Evolutionary conservation across 768 basidiomycete species (phyloP).

Genomic region (Macrolepiota albuminosa): DNA sequence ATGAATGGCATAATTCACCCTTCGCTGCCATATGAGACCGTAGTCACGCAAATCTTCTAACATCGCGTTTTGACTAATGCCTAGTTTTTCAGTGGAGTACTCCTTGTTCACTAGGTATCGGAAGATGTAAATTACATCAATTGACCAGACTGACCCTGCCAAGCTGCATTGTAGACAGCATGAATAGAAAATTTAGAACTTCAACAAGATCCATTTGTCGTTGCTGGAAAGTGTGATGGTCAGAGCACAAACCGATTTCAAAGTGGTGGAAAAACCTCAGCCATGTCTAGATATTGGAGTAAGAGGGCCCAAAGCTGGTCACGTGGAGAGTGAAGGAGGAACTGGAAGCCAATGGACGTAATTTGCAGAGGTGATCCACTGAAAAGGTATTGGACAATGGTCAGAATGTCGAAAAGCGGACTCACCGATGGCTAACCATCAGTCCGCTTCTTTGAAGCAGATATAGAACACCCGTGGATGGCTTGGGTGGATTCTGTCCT

Average conservation of each 20-base stretch:
- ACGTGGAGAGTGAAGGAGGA: constrained; percentile 90
- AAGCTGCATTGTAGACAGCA: constrained; percentile 95
- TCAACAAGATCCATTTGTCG: constrained; percentile 90
- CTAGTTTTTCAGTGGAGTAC: constrained; percentile 81
- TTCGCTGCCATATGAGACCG: constrained; percentile 87
- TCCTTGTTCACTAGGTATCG: constrained; percentile 45
- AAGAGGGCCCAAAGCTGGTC: constrained; percentile 94
- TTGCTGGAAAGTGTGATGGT: constrained; percentile 43
- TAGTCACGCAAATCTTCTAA: constrained; percentile 91
- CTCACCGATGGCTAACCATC: constrained; percentile 73
- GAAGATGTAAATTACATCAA: not conserved
- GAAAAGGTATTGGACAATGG: constrained; percentile 12
- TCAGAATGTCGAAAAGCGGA: not conserved
- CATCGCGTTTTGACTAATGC: constrained; percentile 79
- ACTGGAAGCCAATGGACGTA: constrained; percentile 94
- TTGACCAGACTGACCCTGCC: constrained; percentile 56
- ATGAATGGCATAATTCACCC: constrained; percentile 37
- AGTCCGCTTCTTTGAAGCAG: constrained; percentile 81
- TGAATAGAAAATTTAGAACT: constrained; percentile 91
- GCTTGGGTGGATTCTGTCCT: constrained; percentile 68
- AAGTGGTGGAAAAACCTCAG: constrained; percentile 51
- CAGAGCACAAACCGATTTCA: constrained; percentile 8
- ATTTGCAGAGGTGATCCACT: constrained; percentile 68
- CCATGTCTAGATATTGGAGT: constrained; percentile 83
- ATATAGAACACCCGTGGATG: constrained; percentile 79